Conservation (phyloP, 768 basidiomycete species). For the Leccinum rimulosum region DNA sequence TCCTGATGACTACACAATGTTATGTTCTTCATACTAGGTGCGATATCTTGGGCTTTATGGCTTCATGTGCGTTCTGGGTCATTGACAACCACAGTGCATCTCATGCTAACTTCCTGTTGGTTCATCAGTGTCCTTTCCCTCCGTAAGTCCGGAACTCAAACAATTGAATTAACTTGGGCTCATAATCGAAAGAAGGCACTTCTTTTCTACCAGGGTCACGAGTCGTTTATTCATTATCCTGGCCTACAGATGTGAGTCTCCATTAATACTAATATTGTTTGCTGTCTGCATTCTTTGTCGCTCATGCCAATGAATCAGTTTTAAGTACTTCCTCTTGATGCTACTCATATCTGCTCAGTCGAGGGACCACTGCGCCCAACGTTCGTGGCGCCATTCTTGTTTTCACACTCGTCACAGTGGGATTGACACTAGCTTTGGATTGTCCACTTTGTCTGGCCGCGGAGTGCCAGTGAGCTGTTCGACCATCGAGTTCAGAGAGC, state of each 20-base stretch:
- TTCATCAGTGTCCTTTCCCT: neutral
- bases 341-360: neutral
- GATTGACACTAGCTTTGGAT: neutral
- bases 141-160: neutral
- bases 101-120: neutral
- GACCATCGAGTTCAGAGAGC: neutral
- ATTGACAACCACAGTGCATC: neutral
- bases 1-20: neutral
- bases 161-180: neutral
- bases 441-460: neutral
- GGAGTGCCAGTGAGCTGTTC: neutral
- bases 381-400: neutral
- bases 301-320: neutral
- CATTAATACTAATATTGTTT: no score
- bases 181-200: slow-evolving; percentile 2
- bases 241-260: slow-evolving; percentile 10
- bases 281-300: neutral
- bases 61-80: neutral
- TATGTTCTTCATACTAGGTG: neutral
- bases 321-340: neutral
- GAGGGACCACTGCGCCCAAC: neutral
- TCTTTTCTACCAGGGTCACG: slow-evolving; percentile 5
- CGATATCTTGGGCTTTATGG: neutral
- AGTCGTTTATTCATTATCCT: neutral
- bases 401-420: neutral